Conservation (phyloP, 2,329 filamentous ascomycete genomes). For the Albophoma yamanashiensis region DNA sequence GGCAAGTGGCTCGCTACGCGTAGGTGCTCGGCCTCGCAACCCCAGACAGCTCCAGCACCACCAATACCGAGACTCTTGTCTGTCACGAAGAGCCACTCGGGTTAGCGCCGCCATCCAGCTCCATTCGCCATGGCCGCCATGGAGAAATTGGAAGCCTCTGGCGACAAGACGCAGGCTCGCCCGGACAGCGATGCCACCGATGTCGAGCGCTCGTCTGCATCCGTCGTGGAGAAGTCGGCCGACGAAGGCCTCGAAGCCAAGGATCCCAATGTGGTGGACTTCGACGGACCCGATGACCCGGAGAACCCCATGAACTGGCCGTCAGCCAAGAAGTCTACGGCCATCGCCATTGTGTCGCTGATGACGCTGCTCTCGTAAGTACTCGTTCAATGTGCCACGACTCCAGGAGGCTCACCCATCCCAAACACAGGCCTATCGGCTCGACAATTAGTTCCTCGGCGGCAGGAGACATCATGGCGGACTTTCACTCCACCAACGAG, state of each 20-base stretch:
- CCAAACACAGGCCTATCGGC: background rate
- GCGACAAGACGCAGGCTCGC: background rate
- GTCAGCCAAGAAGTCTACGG: background rate
- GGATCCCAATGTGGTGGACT: background rate
- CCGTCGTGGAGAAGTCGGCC: background rate
- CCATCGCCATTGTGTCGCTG: background rate
- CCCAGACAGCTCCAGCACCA: background rate
- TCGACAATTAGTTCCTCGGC: background rate
- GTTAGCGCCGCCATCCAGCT: background rate
- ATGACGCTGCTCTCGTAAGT: background rate
- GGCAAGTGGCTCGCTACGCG: background rate
- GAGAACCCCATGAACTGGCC: background rate
- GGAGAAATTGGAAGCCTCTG: background rate
- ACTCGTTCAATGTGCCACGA: background rate
- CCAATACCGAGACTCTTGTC: background rate
- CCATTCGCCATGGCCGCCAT: background rate
- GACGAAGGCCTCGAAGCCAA: background rate
- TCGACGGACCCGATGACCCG: background rate
- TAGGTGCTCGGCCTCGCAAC: background rate
- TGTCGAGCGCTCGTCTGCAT: background rate
- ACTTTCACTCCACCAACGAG: constrained; percentile 25
- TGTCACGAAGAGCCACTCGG: background rate
- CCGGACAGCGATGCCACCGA: background rate
- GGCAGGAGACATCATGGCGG: background rate
- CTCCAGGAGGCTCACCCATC: background rate